phyloP scores from a whole-genome alignment of 805 yeast genomes.

The Saccharomycopsis fodiens region DNA sequence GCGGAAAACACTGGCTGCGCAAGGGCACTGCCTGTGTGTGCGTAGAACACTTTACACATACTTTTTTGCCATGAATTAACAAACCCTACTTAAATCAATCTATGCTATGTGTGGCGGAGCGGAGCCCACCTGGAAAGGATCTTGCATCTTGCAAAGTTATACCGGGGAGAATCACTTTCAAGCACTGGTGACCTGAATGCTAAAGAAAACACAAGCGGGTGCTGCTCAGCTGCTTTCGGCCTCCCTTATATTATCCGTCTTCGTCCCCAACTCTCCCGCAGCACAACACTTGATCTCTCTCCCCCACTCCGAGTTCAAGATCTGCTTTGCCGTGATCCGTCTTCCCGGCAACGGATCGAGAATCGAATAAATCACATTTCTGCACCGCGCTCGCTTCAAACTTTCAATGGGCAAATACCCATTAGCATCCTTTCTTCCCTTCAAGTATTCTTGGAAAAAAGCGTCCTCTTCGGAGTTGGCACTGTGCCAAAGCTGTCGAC shows the following conservation, averaged over 20 bases:
- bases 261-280: constrained; percentile 41
- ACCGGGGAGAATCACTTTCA: no score
- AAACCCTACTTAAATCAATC: no score
- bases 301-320: constrained; percentile 93
- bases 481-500: constrained; percentile 84
- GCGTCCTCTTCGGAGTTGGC: constrained; percentile 73
- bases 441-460: constrained; percentile 65
- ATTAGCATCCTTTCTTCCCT: constrained; percentile 69
- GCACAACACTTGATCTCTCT: constrained; percentile 77
- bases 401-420: constrained; percentile 91
- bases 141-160: no score
- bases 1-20: no score
- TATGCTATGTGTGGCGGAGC: no score
- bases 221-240: no score
- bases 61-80: no score
- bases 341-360: constrained; percentile 86
- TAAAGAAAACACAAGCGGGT: no score
- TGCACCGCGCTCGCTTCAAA: constrained; percentile 77
- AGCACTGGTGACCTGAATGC: no score
- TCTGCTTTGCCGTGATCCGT: constrained; percentile 81
- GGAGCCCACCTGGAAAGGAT: no score
- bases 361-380: constrained; percentile 89
- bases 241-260: constrained; percentile 15
- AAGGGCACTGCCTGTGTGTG: no score
- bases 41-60: no score